A percentile compares a stretch with the other conserved stretches of the same genome.
phyloP scores from a whole-genome alignment of 495 filamentous ascomycete species.

The Cryomyces minteri region DNA sequence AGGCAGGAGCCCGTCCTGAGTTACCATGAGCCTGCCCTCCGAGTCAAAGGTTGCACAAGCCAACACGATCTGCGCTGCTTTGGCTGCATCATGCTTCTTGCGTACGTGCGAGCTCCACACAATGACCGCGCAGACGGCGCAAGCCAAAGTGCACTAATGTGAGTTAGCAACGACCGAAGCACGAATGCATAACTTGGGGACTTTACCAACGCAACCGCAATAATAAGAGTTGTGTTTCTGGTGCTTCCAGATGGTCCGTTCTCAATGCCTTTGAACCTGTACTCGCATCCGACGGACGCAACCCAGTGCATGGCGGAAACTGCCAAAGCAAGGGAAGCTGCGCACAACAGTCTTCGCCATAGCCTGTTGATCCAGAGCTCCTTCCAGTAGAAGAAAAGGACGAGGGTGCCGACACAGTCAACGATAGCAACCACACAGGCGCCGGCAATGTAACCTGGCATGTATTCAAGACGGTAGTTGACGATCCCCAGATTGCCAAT shows the following conservation, averaged over 20 bases:
- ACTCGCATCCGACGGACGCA: slow-evolving; percentile 51
- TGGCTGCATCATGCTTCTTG: slow-evolving; percentile 34
- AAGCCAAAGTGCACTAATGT: slow-evolving; percentile 37
- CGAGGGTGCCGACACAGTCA: slow-evolving; percentile 46
- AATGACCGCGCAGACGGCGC: slow-evolving; percentile 34
- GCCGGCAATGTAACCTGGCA: slow-evolving; percentile 37
- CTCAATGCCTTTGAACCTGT: slow-evolving; percentile 25
- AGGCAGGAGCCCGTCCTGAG: slow-evolving; percentile 63
- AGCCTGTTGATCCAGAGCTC: slow-evolving; percentile 62
- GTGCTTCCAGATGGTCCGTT: not conserved
- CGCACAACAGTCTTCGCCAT: slow-evolving; percentile 53
- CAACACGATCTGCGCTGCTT: slow-evolving; percentile 62
- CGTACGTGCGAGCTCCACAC: slow-evolving; percentile 37
- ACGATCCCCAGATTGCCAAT: slow-evolving; percentile 64
- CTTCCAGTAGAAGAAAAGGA: slow-evolving; percentile 59
- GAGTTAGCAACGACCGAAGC: not conserved
- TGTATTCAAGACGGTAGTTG: slow-evolving; percentile 52
- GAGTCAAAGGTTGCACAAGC: slow-evolving; percentile 60
- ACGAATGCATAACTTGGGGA: not conserved
- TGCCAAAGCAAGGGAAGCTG: slow-evolving; percentile 45
- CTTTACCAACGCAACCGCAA: slow-evolving; percentile 13
- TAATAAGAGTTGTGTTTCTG: slow-evolving; percentile 12
- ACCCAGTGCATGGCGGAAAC: slow-evolving; percentile 87
- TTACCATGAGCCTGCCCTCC: slow-evolving; percentile 60
- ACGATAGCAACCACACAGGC: slow-evolving; percentile 52